Conservation (phyloP, 495 filamentous ascomycete genomes). For the Trichoderma virens region DNA sequence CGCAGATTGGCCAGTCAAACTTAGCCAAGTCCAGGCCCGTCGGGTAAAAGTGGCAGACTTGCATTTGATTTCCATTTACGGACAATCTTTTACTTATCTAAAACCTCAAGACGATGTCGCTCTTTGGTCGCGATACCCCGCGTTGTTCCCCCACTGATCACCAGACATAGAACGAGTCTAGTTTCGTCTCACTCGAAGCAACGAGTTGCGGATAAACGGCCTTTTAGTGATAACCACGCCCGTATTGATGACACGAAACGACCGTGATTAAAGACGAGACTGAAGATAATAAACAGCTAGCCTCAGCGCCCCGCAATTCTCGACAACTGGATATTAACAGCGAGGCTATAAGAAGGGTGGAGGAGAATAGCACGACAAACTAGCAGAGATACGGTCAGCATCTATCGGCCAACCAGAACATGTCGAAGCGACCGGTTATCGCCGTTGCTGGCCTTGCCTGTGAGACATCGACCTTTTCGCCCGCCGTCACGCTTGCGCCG, state of each 20-base stretch:
- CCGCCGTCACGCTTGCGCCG: constrained; percentile 40
- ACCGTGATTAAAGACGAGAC: background rate
- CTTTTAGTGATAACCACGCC: background rate
- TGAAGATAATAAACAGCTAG: background rate
- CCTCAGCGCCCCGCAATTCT: background rate
- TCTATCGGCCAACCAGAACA: constrained; percentile 8
- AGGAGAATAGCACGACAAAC: background rate
- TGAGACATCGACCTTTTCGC: constrained; percentile 50
- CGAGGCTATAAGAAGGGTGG: background rate
- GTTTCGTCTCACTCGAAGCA: background rate
- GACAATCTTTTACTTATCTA: background rate
- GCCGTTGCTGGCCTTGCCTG: constrained; percentile 49
- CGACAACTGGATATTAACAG: background rate
- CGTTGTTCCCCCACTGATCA: constrained; percentile 2
- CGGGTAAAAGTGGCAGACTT: constrained; percentile 4
- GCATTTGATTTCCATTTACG: background rate
- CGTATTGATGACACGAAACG: background rate
- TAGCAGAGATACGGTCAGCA: background rate
- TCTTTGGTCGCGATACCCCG: background rate
- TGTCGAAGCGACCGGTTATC: constrained; percentile 36
- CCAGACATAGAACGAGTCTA: background rate
- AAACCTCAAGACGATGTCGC: background rate
- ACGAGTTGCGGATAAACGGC: background rate
- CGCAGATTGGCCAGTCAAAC: background rate
- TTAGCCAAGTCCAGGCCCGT: background rate